Conservation (phyloP, 768 basidiomycete species). For the Tubosaeta sp. region DNA sequence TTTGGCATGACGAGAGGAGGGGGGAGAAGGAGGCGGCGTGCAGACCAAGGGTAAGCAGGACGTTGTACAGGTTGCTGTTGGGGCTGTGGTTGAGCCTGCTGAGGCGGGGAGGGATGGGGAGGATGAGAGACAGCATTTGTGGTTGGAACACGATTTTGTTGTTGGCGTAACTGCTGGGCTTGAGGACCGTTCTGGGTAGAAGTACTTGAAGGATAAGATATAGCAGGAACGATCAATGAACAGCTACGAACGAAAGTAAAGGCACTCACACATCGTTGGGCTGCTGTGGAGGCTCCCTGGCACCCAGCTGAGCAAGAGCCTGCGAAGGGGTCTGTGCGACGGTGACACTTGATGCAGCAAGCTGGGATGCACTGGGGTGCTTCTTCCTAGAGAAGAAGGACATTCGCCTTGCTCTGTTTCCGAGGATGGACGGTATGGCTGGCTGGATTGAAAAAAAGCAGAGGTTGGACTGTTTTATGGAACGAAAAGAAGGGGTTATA, state of each 20-base stretch:
- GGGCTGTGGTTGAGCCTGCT: slow-evolving; percentile 27
- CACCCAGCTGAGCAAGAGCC: slow-evolving; percentile 57
- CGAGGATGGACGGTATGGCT: slow-evolving; percentile 69
- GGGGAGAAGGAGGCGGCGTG: slow-evolving; percentile 64
- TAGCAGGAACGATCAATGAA: slow-evolving; percentile 2
- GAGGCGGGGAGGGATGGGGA: slow-evolving; percentile 30
- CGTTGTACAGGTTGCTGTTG: slow-evolving; percentile 38
- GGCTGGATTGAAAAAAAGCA: slow-evolving; percentile 24
- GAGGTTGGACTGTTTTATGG: slow-evolving; percentile 11
- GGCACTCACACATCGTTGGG: slow-evolving; percentile 36
- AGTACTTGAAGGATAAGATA: slow-evolving; percentile 4
- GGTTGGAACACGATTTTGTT: slow-evolving; percentile 33
- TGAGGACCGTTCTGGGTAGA: slow-evolving; percentile 24
- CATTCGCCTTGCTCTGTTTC: slow-evolving; percentile 68
- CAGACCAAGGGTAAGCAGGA: slow-evolving; percentile 80
- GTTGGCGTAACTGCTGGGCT: slow-evolving; percentile 34
- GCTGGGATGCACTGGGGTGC: slow-evolving; percentile 50
- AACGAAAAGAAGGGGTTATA: slow-evolving; percentile 5
- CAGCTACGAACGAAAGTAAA: slow-evolving; percentile 1
- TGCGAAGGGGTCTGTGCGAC: slow-evolving; percentile 63
- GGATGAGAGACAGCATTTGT: slow-evolving; percentile 27
- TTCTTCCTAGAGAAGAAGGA: slow-evolving; percentile 93
- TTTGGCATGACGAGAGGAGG: slow-evolving; percentile 64
- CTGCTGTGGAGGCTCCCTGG: slow-evolving; percentile 27
- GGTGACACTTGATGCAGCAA: slow-evolving; percentile 44